Evolutionary conservation across 306 rosid species (phyloP), one percentile per base, ranked within the genome.

Genomic region (Lotus japonicus): DNA sequence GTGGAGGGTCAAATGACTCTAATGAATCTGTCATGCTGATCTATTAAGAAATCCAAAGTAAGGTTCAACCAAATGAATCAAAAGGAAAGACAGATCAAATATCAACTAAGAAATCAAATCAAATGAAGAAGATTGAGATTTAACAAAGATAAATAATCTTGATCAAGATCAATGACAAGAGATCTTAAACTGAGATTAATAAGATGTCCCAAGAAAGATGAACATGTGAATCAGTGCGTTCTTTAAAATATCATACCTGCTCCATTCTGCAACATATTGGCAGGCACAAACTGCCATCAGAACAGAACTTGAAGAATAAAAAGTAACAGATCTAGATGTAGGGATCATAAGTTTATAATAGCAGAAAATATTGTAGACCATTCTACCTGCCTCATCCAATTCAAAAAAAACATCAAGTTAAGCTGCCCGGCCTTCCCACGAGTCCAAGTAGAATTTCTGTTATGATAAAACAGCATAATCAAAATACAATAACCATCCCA

Each of bases 391-490:
- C 77, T 73, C 64, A 12, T 73, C 68, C 74, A 71, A 73, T 77
- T 79, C 81, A 68, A 60, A 70, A 60, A 70, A 54, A 72, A 77
- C 51, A 68, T 55, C 78, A 81, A 77, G 70, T 62, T 55, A 68
- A 71, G 82, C 81, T 68, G 77, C 72, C 61, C 71, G 45, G 78
- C 81, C 79, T 70, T 59, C 70, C 79, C 81, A 31, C 49, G 59
- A 43, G 76, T 77, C 85, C 76, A 77, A 66, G 80, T 56, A 39
- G 83, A 63, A 63, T 38, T 72, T 84, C 95, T 88, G 87, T 83
- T 66, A 60, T 55, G 81, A 77, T 74, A 72, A 80, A 83, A 74
- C 63, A 83, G 71, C 71, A 66, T 55, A 77, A 75, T 58, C 79
- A 88, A 81, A 70, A 77, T 81, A 17, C 36, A 73, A 76, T 72